phyloP scores from a whole-genome alignment of 176 grass and related monocot genomes.

The Hsuehochloa calcarea region DNA sequence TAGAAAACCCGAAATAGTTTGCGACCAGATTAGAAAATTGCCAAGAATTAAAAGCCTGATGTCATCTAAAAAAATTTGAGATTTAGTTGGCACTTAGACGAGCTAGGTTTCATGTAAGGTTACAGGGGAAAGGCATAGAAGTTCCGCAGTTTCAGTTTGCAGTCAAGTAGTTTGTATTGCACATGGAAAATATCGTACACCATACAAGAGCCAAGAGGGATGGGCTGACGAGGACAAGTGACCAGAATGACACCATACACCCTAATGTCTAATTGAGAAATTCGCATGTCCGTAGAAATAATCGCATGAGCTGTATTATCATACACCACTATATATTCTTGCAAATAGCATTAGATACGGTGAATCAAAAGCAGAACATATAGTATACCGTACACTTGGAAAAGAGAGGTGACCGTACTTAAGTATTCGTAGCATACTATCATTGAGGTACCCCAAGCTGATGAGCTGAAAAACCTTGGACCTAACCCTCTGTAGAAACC shows the following conservation, averaged over 20 bases:
- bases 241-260: not conserved
- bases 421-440: slow-evolving; percentile 97
- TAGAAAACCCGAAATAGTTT: slow-evolving; percentile 4
- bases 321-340: not conserved
- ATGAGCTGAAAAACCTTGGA: slow-evolving; percentile 95
- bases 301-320: not conserved
- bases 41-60: not conserved
- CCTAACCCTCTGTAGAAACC: slow-evolving; percentile 94
- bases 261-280: slow-evolving; percentile 12
- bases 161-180: not conserved
- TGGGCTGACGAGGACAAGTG: not conserved
- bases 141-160: not conserved
- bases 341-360: not conserved
- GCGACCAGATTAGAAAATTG: not conserved
- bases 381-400: slow-evolving; percentile 7
- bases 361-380: not conserved
- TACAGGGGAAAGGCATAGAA: not conserved
- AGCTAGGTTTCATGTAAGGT: not conserved
- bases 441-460: slow-evolving; percentile 96
- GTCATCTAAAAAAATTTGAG: not conserved
- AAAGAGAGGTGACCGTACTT: slow-evolving; percentile 49
- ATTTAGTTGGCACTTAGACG: not conserved
- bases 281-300: not conserved
- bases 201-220: not conserved
- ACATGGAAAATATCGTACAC: not conserved